Evolutionary conservation across 2,329 filamentous ascomycete species (phyloP).

Genomic region (Thelonectria discophora): DNA sequence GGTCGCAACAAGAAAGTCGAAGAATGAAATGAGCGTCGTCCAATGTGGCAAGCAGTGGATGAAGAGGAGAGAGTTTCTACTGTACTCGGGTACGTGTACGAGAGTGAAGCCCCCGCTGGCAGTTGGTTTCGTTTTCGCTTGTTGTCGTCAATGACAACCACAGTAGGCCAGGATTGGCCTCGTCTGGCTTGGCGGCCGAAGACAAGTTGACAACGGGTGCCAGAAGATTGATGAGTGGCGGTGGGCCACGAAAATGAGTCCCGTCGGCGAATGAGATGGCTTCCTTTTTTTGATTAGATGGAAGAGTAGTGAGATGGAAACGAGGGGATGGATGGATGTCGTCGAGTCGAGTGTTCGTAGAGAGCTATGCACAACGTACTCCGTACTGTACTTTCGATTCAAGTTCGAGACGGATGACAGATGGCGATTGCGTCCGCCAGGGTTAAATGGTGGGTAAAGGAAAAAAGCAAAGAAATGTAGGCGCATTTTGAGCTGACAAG

Average conservation of each 20-base stretch:
- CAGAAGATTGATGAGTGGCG: constrained; percentile 10
- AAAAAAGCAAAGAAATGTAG: not conserved
- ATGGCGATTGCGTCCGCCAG: not conserved
- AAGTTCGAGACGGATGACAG: not conserved
- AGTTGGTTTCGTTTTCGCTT: constrained; percentile 12
- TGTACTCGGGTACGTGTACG: too few species aligned
- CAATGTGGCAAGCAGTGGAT: not conserved
- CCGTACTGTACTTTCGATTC: not conserved
- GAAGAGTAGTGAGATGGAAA: not conserved
- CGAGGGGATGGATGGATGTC: not conserved
- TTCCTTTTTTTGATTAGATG: not conserved
- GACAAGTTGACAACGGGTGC: not conserved
- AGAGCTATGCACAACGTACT: not conserved
- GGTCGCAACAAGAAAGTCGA: not conserved
- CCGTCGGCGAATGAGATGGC: not conserved
- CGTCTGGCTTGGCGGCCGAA: not conserved
- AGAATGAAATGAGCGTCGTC: not conserved
- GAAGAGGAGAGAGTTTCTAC: not conserved
- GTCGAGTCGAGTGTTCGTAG: not conserved
- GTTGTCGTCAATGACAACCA: constrained; percentile 21
- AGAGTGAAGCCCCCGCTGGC: not conserved
- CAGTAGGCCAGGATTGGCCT: not conserved
- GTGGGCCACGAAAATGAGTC: not conserved
- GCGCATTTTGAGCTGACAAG: not conserved
- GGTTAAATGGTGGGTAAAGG: not conserved